phyloP scores from a whole-genome alignment of 129 eudicot species.

The Smallanthus sonchifolius region DNA sequence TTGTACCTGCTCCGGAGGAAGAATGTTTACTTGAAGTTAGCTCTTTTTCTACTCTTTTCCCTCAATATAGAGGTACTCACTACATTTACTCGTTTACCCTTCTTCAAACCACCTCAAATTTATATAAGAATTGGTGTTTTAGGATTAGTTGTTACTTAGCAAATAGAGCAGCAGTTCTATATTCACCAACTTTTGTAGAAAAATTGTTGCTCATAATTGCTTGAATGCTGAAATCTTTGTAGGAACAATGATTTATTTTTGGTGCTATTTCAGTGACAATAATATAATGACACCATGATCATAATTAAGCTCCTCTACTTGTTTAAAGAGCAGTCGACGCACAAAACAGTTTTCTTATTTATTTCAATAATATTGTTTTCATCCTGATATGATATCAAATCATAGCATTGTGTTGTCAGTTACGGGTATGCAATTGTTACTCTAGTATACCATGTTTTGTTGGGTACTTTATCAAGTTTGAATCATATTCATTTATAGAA shows the following conservation, averaged over 20 bases:
- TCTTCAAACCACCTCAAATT: neutral
- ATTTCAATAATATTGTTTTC: neutral
- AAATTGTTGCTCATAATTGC: neutral
- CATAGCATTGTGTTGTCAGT: neutral
- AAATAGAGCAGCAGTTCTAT: neutral
- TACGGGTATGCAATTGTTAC: neutral
- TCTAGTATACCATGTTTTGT: neutral
- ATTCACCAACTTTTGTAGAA: neutral
- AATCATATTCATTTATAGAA: neutral
- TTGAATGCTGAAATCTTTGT: neutral
- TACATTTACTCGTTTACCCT: neutral
- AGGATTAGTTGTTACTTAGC: neutral
- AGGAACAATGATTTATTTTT: neutral
- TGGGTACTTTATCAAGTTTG: neutral
- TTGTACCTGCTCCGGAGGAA: constrained; percentile 68
- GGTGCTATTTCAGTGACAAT: neutral
- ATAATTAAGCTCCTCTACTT: neutral
- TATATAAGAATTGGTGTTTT: neutral
- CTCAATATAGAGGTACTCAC: constrained; percentile 76
- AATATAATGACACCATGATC: neutral
- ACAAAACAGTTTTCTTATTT: neutral
- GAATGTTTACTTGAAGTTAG: constrained; percentile 82
- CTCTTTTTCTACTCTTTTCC: constrained; percentile 92
- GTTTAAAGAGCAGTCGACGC: neutral
- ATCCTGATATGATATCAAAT: neutral